Conservation (phyloP, 192 early-diverging fungal genomes). For the Entomortierella chlamydospora region DNA sequence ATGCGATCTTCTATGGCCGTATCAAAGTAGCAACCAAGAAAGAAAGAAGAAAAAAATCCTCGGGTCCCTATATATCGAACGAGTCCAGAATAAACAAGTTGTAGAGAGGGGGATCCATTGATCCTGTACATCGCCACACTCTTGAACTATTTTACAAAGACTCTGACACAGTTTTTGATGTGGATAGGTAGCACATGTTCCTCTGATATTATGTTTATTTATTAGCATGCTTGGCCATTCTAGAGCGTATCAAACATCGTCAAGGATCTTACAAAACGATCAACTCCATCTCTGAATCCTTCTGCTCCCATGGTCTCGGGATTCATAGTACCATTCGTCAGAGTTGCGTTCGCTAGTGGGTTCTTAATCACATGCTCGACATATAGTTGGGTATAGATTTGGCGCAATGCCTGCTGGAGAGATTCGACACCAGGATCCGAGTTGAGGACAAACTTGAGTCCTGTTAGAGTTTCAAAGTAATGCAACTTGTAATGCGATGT, state of each 20-base stretch:
- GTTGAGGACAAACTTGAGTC: conserved; percentile 89
- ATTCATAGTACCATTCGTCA: conserved; percentile 16
- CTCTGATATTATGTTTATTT: no score
- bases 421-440: conserved; percentile 78
- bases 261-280: conserved; percentile 63
- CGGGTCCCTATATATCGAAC: no score
- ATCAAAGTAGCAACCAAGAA: no score
- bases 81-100: no score
- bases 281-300: conserved; percentile 63
- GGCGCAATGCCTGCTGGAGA: conserved; percentile 77
- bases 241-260: conserved; percentile 62
- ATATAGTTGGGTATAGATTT: conserved; percentile 89
- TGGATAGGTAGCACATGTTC: no score
- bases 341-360: conserved; percentile 64
- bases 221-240: neutral
- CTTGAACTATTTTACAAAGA: no score
- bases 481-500: conserved; percentile 91
- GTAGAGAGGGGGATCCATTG: no score
- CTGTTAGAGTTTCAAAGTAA: conserved; percentile 90
- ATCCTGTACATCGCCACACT: no score
- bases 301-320: conserved; percentile 68
- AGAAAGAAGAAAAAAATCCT: no score
- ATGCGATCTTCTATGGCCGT: no score
- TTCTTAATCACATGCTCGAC: conserved; percentile 96
- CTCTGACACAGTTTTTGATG: no score